A percentile compares a stretch with the other conserved stretches of the same genome.
Evolutionary conservation across 2,329 filamentous ascomycete genomes (phyloP).

Genomic region (Apiospora kogelbergensis): DNA sequence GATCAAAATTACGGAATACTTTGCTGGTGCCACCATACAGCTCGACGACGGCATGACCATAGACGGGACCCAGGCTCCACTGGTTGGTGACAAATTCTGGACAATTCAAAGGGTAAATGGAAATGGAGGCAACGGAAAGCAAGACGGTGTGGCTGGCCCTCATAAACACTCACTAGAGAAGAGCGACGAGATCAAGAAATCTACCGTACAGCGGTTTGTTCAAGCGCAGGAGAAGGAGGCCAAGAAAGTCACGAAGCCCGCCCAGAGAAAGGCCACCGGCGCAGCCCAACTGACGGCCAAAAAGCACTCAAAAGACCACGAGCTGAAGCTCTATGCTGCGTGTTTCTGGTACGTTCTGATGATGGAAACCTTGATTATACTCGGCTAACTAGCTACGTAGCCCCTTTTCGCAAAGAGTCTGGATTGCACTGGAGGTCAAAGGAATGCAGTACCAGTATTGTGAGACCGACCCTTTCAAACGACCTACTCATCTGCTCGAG

Average conservation of each 20-base stretch:
- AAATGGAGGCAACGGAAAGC: constrained; percentile 71
- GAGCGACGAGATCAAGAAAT: constrained; percentile 80
- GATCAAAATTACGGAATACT: constrained; percentile 82
- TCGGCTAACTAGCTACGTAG: constrained; percentile 36
- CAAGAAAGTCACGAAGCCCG: constrained; percentile 67
- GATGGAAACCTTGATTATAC: constrained; percentile 16
- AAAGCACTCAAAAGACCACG: constrained; percentile 67
- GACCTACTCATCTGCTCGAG: constrained; percentile 63
- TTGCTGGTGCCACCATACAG: constrained; percentile 50
- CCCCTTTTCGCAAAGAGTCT: constrained; percentile 84
- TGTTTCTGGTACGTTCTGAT: constrained; percentile 70
- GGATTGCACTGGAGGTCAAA: constrained; percentile 85
- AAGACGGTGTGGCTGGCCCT: constrained; percentile 67
- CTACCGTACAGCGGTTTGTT: constrained; percentile 68
- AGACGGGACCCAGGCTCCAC: constrained; percentile 36
- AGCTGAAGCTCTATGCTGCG: constrained; percentile 76
- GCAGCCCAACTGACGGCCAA: constrained; percentile 67
- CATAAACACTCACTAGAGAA: constrained; percentile 73
- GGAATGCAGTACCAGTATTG: constrained; percentile 80
- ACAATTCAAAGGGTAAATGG: constrained; percentile 78
- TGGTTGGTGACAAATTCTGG: constrained; percentile 59
- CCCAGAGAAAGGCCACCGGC: constrained; percentile 72
- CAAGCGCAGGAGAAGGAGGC: constrained; percentile 64
- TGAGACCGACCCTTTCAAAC: constrained; percentile 79
- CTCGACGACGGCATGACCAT: constrained; percentile 25